These are phyloP conservation scores for Ogataea trehalophila DNA, from an alignment of 805 yeast genomes.

Conservation along the genomic window DNA sequence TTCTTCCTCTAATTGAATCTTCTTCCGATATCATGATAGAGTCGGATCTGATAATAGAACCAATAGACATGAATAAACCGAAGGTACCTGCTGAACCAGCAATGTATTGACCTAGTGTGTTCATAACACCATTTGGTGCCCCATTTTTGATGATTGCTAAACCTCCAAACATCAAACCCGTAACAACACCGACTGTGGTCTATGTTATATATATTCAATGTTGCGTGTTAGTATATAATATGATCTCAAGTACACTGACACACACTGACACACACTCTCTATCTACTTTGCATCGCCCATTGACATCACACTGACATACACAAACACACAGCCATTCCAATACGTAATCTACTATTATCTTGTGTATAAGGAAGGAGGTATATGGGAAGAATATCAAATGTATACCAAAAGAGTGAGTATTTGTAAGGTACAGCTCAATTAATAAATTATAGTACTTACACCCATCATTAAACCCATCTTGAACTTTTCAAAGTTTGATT, in stretches of 20 bases:
- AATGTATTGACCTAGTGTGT: slow-evolving; percentile 94
- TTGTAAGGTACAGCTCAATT: background rate
- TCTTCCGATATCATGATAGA: slow-evolving; percentile 25
- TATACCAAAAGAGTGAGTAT: slow-evolving; percentile 14
- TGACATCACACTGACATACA: too few relatives aligned
- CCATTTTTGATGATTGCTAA: slow-evolving; percentile 87
- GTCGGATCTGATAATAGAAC: slow-evolving; percentile 86
- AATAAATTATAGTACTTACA: slow-evolving; percentile 30
- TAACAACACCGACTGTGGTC: slow-evolving; percentile 85
- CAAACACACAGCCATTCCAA: too few relatives aligned
- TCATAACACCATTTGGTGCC: slow-evolving; percentile 96
- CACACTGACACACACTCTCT: too few relatives aligned
- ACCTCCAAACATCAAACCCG: slow-evolving; percentile 93
- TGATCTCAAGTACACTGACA: too few relatives aligned
- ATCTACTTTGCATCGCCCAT: too few relatives aligned
- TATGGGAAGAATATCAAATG: background rate
- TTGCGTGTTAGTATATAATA: too few relatives aligned
- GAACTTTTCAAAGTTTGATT: slow-evolving; percentile 91
- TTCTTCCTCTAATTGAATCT: slow-evolving; percentile 10
- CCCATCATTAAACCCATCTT: slow-evolving; percentile 99
- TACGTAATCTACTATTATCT: too few relatives aligned
- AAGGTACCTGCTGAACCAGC: slow-evolving; percentile 96
- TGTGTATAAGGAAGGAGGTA: too few relatives aligned
- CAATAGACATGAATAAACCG: slow-evolving; percentile 94
- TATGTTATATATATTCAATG: slow-evolving; percentile 11